Percentiles rank a stretch among this genome's conserved stretches.
Evolutionary conservation across 2,329 filamentous ascomycete genomes (phyloP).

Genomic region (Colletotrichum nymphaeae): DNA sequence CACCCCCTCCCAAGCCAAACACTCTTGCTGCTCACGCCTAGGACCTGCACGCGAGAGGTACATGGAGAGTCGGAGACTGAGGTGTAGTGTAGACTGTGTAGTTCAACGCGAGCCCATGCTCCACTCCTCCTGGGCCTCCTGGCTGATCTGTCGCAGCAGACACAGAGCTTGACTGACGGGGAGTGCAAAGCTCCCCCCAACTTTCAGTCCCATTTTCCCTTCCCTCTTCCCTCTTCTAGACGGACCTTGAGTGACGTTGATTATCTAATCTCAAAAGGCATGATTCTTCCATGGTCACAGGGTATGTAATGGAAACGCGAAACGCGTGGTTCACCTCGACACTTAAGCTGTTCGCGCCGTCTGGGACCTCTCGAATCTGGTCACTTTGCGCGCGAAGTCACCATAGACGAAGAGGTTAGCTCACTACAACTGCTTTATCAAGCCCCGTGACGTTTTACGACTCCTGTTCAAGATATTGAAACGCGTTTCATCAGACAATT

Average conservation of each 20-base stretch:
- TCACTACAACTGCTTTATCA: background rate
- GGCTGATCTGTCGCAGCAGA: constrained; percentile 31
- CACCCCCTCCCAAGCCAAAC: constrained; percentile 33
- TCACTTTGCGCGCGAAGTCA: background rate
- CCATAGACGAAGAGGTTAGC: background rate
- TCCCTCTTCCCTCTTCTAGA: constrained; percentile 41
- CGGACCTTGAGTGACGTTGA: background rate
- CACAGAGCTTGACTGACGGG: constrained; percentile 38
- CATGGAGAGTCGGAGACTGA: constrained; percentile 14
- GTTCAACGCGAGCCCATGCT: constrained; percentile 30
- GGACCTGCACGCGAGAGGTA: constrained; percentile 24
- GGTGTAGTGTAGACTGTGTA: background rate
- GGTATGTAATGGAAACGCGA: background rate
- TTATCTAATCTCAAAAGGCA: background rate
- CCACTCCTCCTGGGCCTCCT: constrained; percentile 32
- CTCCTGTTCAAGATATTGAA: background rate
- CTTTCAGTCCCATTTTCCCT: constrained; percentile 41
- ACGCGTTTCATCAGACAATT: constrained; percentile 4
- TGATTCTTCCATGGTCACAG: no score
- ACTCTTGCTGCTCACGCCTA: constrained; percentile 35
- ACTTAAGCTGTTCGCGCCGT: background rate
- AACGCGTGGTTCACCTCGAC: background rate
- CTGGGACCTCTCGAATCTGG: background rate
- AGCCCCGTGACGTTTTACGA: background rate
- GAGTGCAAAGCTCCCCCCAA: constrained; percentile 46